phyloP scores from a whole-genome alignment of 495 filamentous ascomycete species.

The Gamarada debralockiae region DNA sequence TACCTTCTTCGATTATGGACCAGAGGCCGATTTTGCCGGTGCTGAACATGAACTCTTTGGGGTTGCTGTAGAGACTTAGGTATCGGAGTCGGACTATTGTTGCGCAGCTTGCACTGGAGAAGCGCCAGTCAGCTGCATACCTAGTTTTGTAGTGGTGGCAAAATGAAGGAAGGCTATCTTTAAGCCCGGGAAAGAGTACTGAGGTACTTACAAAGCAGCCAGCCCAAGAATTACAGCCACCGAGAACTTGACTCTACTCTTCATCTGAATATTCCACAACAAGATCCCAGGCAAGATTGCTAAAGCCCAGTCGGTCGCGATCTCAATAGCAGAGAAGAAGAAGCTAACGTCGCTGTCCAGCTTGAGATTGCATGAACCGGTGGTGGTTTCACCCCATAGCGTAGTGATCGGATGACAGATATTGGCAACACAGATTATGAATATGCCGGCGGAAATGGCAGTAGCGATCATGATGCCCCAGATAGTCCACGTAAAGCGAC shows the following conservation, averaged over 20 bases:
- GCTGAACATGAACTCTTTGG: constrained; percentile 19
- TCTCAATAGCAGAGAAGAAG: constrained; percentile 21
- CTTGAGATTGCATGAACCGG: constrained; percentile 17
- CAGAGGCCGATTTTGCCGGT: constrained; percentile 20
- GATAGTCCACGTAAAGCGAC: too few species aligned
- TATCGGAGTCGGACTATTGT: constrained; percentile 20
- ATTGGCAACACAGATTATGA: constrained; percentile 17
- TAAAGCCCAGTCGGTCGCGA: constrained; percentile 17
- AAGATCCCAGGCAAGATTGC: constrained; percentile 15
- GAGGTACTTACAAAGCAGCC: too few species aligned
- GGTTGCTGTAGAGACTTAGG: constrained; percentile 19
- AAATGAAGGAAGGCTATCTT: too few species aligned
- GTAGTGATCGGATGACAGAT: constrained; percentile 20
- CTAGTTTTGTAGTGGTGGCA: constrained; percentile 6
- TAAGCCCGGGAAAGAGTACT: too few species aligned
- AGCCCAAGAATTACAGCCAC: constrained; percentile 14
- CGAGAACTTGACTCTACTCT: constrained; percentile 10
- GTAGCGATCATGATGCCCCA: constrained; percentile 8
- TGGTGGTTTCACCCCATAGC: constrained; percentile 19
- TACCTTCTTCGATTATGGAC: constrained; percentile 20
- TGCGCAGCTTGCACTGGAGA: constrained; percentile 17
- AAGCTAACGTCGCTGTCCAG: constrained; percentile 18
- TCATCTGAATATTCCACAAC: constrained; percentile 19
- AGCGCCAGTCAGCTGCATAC: constrained; percentile 4
- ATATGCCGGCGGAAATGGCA: constrained; percentile 7